phyloP scores from a whole-genome alignment of 768 basidiomycete genomes.

The Lactarius indigo region DNA sequence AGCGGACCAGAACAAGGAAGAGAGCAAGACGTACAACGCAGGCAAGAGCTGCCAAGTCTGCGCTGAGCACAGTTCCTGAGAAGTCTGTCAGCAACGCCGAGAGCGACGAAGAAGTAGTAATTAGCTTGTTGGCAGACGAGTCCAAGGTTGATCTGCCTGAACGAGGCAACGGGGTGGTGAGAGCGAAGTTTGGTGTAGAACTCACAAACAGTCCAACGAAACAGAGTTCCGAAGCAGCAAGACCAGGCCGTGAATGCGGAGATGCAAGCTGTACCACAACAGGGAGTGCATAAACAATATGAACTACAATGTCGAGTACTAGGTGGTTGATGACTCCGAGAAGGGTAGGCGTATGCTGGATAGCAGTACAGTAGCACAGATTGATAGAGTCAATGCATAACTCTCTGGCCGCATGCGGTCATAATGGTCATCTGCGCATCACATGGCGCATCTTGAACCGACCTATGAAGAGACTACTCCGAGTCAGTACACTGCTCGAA shows the following conservation, averaged over 20 bases:
- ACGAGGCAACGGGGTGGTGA: slow-evolving; percentile 24
- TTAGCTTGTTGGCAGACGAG: slow-evolving; percentile 20
- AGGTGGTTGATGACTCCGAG: not conserved
- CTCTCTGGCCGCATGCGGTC: not conserved
- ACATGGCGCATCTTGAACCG: not conserved
- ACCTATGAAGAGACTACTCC: not conserved
- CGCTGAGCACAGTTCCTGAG: slow-evolving; percentile 25
- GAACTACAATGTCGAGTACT: not conserved
- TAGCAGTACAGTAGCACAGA: not conserved
- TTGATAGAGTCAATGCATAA: not conserved
- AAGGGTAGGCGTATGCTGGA: not conserved
- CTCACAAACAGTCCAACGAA: slow-evolving; percentile 26
- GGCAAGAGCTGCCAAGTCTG: not conserved
- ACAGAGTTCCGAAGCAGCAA: not conserved
- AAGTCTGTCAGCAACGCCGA: slow-evolving; percentile 9
- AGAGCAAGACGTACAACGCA: slow-evolving; percentile 26
- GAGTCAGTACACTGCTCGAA: not conserved
- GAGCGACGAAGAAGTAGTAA: slow-evolving; percentile 28
- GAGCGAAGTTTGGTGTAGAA: slow-evolving; percentile 17
- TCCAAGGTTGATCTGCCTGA: slow-evolving; percentile 4
- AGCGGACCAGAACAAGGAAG: slow-evolving; percentile 40
- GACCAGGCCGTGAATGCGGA: slow-evolving; percentile 9
- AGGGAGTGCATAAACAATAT: slow-evolving; percentile 21
- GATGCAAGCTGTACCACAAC: slow-evolving; percentile 39
- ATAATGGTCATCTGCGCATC: too few relatives aligned